phyloP scores from a whole-genome alignment of 2,329 filamentous ascomycete species.

The Waltergamsia citrina region DNA sequence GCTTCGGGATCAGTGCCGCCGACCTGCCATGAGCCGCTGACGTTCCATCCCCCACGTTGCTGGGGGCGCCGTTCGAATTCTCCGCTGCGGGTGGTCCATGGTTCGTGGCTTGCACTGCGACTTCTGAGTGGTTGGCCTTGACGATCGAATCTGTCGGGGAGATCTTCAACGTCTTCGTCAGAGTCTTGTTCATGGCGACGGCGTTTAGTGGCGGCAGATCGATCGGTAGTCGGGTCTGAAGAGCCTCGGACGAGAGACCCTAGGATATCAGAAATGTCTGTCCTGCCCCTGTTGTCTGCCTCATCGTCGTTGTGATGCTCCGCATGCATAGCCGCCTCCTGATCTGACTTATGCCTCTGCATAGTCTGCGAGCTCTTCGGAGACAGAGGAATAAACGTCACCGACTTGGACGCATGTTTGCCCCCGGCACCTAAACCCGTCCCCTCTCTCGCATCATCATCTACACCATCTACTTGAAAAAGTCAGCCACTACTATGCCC shows the following conservation, averaged over 20 bases:
- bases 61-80: conserved; percentile 29
- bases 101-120: conserved; percentile 5
- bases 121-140: conserved; percentile 29
- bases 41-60: conserved; percentile 20
- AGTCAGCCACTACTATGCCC: too few species aligned
- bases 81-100: conserved; percentile 27
- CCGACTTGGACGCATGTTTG: conserved; percentile 29
- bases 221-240: conserved; percentile 24
- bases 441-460: too few species aligned
- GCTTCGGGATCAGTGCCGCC: conserved; percentile 29
- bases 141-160: conserved; percentile 16
- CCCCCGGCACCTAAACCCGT: too few species aligned
- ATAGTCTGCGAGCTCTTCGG: conserved; percentile 38
- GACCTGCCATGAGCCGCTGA: conserved; percentile 34
- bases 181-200: conserved; percentile 15
- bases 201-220: conserved; percentile 10
- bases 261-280: background rate
- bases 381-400: conserved; percentile 38
- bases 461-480: conserved; percentile 26
- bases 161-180: conserved; percentile 14
- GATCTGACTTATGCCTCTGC: conserved; percentile 25
- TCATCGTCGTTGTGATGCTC: conserved; percentile 8
- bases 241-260: conserved; percentile 5
- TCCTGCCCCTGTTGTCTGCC: background rate
- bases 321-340: conserved; percentile 14